Evolutionary conservation across 2,329 filamentous ascomycete species (phyloP), one percentile per base, ranked within the genome.

Genomic region (Trichoderma gracile): DNA sequence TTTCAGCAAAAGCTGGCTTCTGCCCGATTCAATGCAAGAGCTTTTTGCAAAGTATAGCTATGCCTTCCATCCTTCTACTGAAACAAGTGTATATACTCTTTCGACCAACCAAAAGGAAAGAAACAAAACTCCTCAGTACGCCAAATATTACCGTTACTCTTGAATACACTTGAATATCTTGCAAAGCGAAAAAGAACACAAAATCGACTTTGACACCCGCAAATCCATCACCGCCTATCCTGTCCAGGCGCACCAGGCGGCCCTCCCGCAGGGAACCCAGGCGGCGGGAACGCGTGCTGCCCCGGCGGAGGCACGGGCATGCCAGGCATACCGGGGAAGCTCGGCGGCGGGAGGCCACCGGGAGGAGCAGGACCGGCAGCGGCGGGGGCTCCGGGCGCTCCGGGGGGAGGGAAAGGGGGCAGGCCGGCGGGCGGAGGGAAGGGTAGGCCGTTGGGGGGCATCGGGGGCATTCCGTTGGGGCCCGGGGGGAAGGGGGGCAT

Each of bases 401-500:
- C 72, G 9, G 73, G 71, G 10, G 73, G 69, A 46, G 65, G 73
- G 64, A 67, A 68, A 1, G 69, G 33, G 10, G 33, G 69, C 30
- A 68, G 64, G 17, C 66, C 69, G 43, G 76, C 74, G 0, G 78
- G 74, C 25, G 78, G 77, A 9, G 79, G 79, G 54, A 81, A 81
- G 3, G 80, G 80, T 50, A 81, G 76, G 23, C 76, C 76, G 50
- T 76, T 78, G 5, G 65, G 65, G 38, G 74, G 72, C 3, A 73
- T 71, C 40, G 75, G 71, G 25, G 70, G 73, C 23, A 75, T 59
- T 38, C 73, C 74, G 43, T 74, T 78, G 42, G 74, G 72, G 9
- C 75, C 75, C 2, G 79, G 75, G 14, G 79, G 76, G 71, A 82
- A 81, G 74, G 77, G 77, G 43, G 79, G 78, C 70, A 81, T 78